Base-by-base conservation (phyloP, 306 rosid genomes). In the Acacia crassicarpa region DNA sequence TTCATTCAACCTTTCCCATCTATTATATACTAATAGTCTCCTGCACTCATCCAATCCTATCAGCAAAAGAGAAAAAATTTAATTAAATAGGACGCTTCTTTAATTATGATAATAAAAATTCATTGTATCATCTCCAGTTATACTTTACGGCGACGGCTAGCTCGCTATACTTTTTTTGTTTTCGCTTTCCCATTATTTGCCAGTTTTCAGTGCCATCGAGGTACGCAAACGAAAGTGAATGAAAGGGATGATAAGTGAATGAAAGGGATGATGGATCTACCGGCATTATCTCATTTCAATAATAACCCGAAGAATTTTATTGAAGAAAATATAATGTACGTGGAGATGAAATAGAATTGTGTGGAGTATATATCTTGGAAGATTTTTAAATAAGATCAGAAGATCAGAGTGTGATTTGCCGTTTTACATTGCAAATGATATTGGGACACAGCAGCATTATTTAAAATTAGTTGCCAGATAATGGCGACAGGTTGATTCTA, bases 201-300 rank as follows among this genome's bases (percentile, higher is more conserved):
- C 41, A 38, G 58, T 51, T 51, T 51, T 51, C 58, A 6, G 17
- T 51, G 58, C 58, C 58, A 17, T 51, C 19, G 1, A 17, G 8
- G 10, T 17, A 19, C 41, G 41, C 41, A 38, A 51, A 17, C 40
- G 40, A 7, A 35, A 51, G 22, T 16, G 8, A 16, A 16, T 14
- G 20, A 15, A 49, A 15, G 56, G n/a, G n/a, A n/a, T n/a, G n/a
- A n/a, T n/a, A n/a, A n/a, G 45, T 48, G 71, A 8, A 8, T 81
- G 78, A 84, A 85, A 78, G 83, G 83, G 85, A 74, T 49, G 62
- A n/a, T n/a, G 63, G 13, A 54, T 54, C 61, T 6, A 38, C 41
- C 41, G 6, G 41, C 1, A 54, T n/a, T n/a, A 54, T 54, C 61
- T 54, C 25, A 54, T 20, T 54, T 54, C 65, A 58, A 58, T 9